Conservation (phyloP, 148 eudicot genomes). For the Chenopodium suecicum region DNA sequence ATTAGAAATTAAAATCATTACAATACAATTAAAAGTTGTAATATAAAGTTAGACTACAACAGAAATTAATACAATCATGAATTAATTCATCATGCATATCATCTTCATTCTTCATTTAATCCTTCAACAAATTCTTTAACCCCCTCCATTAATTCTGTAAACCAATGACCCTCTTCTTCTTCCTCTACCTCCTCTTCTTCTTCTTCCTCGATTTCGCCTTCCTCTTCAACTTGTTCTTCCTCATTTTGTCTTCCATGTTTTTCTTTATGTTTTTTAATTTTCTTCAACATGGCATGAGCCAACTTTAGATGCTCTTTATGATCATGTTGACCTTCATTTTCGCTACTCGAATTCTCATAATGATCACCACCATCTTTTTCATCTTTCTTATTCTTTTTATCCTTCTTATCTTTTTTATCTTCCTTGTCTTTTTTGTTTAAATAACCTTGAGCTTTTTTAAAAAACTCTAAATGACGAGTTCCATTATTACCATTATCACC, state of each 20-base stretch:
- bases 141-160: neutral
- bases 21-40: too few species aligned
- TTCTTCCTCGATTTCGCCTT: neutral
- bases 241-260: neutral
- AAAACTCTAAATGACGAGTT: slow-evolving; percentile 5
- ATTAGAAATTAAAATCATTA: too few species aligned
- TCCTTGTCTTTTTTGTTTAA: neutral
- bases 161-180: neutral
- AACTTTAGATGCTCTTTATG: slow-evolving; percentile 1
- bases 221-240: neutral
- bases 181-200: neutral
- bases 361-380: neutral
- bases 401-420: neutral
- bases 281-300: slow-evolving; percentile 6
- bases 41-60: neutral
- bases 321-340: neutral
- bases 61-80: neutral
- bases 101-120: neutral
- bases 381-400: neutral
- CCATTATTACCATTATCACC: neutral
- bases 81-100: neutral
- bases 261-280: slow-evolving; percentile 10
- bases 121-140: neutral
- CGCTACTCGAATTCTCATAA: neutral
- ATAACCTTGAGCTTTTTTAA: neutral